phyloP scores from a whole-genome alignment of 441 rosid species.

The Erodium texanum region DNA sequence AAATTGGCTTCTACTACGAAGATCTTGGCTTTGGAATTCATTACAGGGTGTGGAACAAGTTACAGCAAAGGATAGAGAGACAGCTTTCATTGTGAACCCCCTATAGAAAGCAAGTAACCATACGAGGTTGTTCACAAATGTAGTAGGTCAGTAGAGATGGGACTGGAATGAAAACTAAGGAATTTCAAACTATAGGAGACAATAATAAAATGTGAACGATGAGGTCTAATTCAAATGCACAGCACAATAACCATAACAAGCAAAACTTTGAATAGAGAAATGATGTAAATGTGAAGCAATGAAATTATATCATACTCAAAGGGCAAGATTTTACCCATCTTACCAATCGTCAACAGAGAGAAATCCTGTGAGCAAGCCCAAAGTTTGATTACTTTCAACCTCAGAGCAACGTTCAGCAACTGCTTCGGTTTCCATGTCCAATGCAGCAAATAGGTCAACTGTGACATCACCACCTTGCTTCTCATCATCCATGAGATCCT shows the following conservation, averaged over 20 bases:
- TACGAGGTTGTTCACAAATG: neutral
- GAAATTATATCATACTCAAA: neutral
- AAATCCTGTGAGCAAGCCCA: slow-evolving; percentile 94
- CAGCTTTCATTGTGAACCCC: neutral
- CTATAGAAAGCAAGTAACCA: neutral
- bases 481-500: slow-evolving; percentile 99
- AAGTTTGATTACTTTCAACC: slow-evolving; percentile 79
- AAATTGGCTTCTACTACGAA: neutral
- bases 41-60: neutral
- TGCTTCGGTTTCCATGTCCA: slow-evolving; percentile 95
- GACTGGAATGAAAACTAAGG: neutral
- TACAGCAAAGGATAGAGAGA: neutral
- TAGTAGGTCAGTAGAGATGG: neutral
- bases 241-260: neutral
- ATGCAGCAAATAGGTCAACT: slow-evolving; percentile 79
- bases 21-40: slow-evolving; percentile 2
- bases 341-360: slow-evolving; percentile 98
- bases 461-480: slow-evolving; percentile 97
- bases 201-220: neutral
- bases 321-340: slow-evolving; percentile 18
- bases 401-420: slow-evolving; percentile 67
- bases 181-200: neutral
- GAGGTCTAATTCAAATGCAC: neutral
- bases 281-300: neutral
- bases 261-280: neutral